Base-by-base conservation (phyloP, 2,329 filamentous ascomycete species). In the Botrytis fragariae region DNA sequence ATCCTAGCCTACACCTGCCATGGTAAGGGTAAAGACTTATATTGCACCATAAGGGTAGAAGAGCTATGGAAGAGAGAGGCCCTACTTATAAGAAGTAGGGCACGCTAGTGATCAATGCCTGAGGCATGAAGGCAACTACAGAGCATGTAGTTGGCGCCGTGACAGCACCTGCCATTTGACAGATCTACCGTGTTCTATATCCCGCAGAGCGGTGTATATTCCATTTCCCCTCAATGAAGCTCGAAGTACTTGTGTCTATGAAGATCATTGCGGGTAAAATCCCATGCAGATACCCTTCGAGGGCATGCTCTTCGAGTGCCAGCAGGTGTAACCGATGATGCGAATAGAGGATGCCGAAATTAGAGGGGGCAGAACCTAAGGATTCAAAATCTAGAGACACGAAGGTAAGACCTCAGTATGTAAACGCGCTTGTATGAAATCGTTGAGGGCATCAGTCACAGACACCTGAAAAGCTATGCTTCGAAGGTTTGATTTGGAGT, bases 391-490 rank as follows among this genome's bases (percentile, higher is more conserved):
- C 14, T 32, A 18, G 1, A 29, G 7, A 9, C 51, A 29, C 0
- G 7, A n/a, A 57, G 14, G 16, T 29, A 9, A 4, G 0, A 29
- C 32, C 14, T 29, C 14, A 6, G 6, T 18, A 18, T 57, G n/a
- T 54, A 57, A 29, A 57, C 7, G 14, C n/a, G 51, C 51, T 18
- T 22, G 61, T 44, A 0, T 32, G 6, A 25, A 44, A 5, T 45
- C 9, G 5, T 14, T 4, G 39, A 64, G 14, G 14, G 5, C 2
- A 45, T 2, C 18, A 44, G 9, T 32, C 25, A 44, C 32, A 12
- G 3, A 10, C 16, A 44, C 2, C 20, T 4, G 0, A 2, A 4
- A 9, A 3, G 12, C 2, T n/a, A 32, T 44, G n/a, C 39, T 32
- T 45, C 48, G 42, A 16, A 2, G 5, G 3, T 5, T 32, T 0